Percentiles rank a stretch among this genome's conserved stretches.
Conservation (phyloP, 805 yeast species). For the Lachancea waltii region DNA sequence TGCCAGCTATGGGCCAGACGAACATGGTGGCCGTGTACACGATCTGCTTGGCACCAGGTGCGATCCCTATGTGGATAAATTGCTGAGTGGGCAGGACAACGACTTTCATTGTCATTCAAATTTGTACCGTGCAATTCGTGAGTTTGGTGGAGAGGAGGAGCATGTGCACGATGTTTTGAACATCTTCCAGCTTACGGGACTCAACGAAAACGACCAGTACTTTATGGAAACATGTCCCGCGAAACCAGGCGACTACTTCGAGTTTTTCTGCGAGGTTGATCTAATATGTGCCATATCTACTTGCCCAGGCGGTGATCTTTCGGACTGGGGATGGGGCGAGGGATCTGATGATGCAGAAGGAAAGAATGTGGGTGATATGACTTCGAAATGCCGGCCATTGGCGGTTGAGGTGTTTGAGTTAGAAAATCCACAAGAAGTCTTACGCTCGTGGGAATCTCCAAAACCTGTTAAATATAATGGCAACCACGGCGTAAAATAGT, state of each 20-base stretch:
- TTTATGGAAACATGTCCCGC: slow-evolving; percentile 70
- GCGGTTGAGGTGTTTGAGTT: slow-evolving; percentile 55
- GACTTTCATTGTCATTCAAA: slow-evolving; percentile 66
- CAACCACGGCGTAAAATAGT: slow-evolving; percentile 41
- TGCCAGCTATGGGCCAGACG: slow-evolving; percentile 47
- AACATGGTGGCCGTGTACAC: slow-evolving; percentile 60
- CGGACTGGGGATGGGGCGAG: slow-evolving; percentile 69
- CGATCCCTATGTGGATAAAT: slow-evolving; percentile 61
- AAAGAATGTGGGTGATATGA: slow-evolving; percentile 44
- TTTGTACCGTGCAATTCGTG: slow-evolving; percentile 51
- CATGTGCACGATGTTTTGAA: slow-evolving; percentile 66
- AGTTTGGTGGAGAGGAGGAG: slow-evolving; percentile 55
- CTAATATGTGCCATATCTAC: slow-evolving; percentile 57
- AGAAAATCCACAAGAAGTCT: slow-evolving; percentile 38
- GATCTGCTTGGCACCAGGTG: slow-evolving; percentile 64
- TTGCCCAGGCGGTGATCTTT: slow-evolving; percentile 66
- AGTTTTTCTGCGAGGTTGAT: slow-evolving; percentile 61
- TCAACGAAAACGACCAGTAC: slow-evolving; percentile 58
- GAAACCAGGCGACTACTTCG: slow-evolving; percentile 51
- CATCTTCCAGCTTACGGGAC: slow-evolving; percentile 64
- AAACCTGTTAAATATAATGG: slow-evolving; percentile 48
- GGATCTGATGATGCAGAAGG: slow-evolving; percentile 15
- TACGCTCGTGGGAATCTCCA: slow-evolving; percentile 48
- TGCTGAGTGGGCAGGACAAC: slow-evolving; percentile 57
- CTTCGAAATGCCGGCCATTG: slow-evolving; percentile 55